Percentiles rank a stretch among this genome's conserved stretches.
phyloP scores from a whole-genome alignment of 345 rosid genomes.

The Citrus unshiu region DNA sequence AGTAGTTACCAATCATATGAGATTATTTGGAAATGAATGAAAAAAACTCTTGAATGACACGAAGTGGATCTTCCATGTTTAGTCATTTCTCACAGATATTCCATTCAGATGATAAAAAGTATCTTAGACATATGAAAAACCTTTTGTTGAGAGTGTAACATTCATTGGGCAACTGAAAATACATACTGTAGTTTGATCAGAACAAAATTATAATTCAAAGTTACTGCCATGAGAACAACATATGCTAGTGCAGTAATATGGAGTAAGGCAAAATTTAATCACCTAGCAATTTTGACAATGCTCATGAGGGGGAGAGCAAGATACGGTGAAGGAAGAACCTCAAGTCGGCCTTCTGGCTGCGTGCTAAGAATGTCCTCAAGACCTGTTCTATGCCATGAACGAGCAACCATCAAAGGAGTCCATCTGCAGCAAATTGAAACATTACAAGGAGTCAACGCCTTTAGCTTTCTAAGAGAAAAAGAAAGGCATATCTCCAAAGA shows the following conservation, averaged over 20 bases:
- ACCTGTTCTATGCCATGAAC: constrained; percentile 82
- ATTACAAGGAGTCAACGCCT: constrained; percentile 7
- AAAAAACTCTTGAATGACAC: neutral
- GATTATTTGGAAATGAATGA: neutral
- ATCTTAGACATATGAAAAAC: neutral
- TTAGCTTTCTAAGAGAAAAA: neutral
- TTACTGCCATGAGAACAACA: neutral
- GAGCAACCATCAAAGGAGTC: constrained; percentile 92
- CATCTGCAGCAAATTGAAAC: constrained; percentile 46
- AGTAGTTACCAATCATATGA: neutral
- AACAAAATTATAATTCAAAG: neutral
- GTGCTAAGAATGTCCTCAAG: constrained; percentile 68
- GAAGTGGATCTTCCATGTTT: neutral
- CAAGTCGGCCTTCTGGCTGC: constrained; percentile 37
- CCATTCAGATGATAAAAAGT: neutral
- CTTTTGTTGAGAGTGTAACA: neutral
- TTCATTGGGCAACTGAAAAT: neutral
- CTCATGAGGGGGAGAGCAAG: constrained; percentile 91
- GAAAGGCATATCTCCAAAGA: neutral
- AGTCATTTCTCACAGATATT: neutral
- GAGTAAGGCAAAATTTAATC: constrained; percentile 18
- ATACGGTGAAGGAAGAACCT: constrained; percentile 59
- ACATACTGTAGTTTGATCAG: neutral
- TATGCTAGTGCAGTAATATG: neutral
- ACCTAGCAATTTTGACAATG: constrained; percentile 90